Conservation (phyloP, 306 rosid genomes). For the Dryas drummondii region DNA sequence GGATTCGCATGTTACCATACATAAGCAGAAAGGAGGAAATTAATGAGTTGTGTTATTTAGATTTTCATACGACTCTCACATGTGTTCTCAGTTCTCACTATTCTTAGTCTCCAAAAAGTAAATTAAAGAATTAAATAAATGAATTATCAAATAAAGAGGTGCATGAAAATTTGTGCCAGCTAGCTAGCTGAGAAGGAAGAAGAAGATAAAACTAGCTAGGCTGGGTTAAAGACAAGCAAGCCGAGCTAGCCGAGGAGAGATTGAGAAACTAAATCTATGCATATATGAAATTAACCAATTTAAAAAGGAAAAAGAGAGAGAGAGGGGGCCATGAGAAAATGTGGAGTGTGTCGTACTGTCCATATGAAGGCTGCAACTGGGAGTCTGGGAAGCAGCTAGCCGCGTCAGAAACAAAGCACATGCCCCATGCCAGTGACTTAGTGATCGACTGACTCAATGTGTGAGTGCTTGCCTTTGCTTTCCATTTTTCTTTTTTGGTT, state of each 20-base stretch:
- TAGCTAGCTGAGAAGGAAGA: too few species aligned
- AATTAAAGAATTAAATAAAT: not conserved
- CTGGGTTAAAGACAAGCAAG: constrained; percentile 18
- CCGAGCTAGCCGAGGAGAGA: constrained; percentile 14
- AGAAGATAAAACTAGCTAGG: not conserved
- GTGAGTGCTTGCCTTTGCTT: too few species aligned
- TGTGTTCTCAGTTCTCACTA: constrained; percentile 8
- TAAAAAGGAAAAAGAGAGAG: not conserved
- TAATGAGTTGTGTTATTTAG: not conserved
- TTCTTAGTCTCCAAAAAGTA: constrained; percentile 7
- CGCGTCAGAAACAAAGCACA: constrained; percentile 30
- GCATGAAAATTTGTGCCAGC: constrained; percentile 25
- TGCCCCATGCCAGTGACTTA: constrained; percentile 22
- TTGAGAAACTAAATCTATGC: not conserved
- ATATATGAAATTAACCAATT: too few species aligned
- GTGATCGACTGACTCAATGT: too few species aligned
- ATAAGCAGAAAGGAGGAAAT: not conserved
- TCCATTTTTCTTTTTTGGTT: too few species aligned
- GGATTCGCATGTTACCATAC: not conserved
- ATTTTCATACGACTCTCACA: constrained; percentile 16
- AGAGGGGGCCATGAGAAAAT: constrained; percentile 5
- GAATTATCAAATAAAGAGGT: not conserved
- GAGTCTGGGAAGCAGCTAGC: constrained; percentile 12
- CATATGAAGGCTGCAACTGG: constrained; percentile 35
- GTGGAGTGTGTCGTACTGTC: constrained; percentile 30